Conservation (phyloP, 106 monocot species). For the Alisma plantagoaquatica region DNA sequence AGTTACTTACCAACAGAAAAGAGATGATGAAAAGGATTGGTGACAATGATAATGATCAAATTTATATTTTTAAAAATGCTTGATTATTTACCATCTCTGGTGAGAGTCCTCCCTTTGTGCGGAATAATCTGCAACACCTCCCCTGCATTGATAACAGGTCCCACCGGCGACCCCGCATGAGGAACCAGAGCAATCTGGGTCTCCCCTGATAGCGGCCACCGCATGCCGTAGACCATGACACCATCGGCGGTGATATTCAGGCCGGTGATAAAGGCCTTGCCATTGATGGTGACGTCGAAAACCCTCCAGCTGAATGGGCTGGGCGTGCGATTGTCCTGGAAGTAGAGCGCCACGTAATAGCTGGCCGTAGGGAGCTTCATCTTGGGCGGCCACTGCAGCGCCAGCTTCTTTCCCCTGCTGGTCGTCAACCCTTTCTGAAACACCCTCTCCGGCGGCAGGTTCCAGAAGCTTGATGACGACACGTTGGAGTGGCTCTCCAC, state of each 20-base stretch:
- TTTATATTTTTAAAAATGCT: background rate
- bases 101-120: constrained; percentile 30
- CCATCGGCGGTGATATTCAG: constrained; percentile 68
- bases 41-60: background rate
- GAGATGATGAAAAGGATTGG: background rate
- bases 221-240: constrained; percentile 48
- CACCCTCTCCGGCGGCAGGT: constrained; percentile 46
- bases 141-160: constrained; percentile 74
- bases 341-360: constrained; percentile 90
- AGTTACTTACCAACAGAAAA: background rate
- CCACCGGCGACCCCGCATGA: constrained; percentile 42
- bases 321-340: constrained; percentile 74
- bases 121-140: constrained; percentile 45
- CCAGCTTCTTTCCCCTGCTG: constrained; percentile 46
- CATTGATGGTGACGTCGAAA: constrained; percentile 66
- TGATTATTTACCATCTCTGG: constrained; percentile 50
- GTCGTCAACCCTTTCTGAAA: constrained; percentile 49
- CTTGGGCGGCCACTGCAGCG: constrained; percentile 58
- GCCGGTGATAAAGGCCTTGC: constrained; percentile 28
- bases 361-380: constrained; percentile 31
- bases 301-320: constrained; percentile 71
- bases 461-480: constrained; percentile 57
- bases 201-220: constrained; percentile 65
- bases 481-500: constrained; percentile 41
- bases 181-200: constrained; percentile 53